Evolutionary conservation across 2,329 filamentous ascomycete genomes (phyloP), one percentile per base, ranked within the genome.

Genomic region (Xylaria digitata): DNA sequence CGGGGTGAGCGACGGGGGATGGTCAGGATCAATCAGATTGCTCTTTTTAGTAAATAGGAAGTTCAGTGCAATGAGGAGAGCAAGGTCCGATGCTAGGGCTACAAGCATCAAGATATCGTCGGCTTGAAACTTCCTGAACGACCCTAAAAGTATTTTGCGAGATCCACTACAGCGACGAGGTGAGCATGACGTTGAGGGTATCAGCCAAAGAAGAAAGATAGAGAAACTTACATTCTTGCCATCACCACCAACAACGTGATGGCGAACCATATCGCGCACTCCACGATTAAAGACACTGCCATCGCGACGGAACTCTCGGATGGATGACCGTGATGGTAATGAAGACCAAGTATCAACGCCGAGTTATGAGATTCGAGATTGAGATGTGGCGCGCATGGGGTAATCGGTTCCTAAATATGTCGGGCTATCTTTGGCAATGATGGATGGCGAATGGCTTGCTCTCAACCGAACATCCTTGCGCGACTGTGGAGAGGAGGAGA

Each of bases 101-200:
- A 85, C 76, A 2, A 86, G 3, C 83, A 89, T 88, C 32, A 89
- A 71, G 68, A 79, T 84, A 74, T 89, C 87, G 66, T 89, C 87
- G 2, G 76, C 26, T 70, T 88, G 85, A 43, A 88, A 79, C 61
- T 82, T 82, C 62, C 76, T 82, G 58, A 85, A 72, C 2, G 85
- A 84, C 6, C 82, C 80, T 13, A 81, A 71, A 55, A 81, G 73
- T 19, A 81, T 65, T 48, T 77, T 77, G 71, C 83, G 80, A 40
- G 81, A 82, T 53, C 74, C 68, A 71, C 79, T 81, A 30, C 13
- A 17, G 34, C 57, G 19, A 26, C 9, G 2, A 4, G 17, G 17
- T 68, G n/a, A 69, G 40, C 21, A 62, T 26, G 23, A 23, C 37
- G 17, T 1, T 17, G 34, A 2, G 17, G 11, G 45, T 56, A 8